These are phyloP conservation scores for Sporothrix phasma DNA, from an alignment of 2,329 filamentous ascomycete species.

Conservation along the genomic window DNA sequence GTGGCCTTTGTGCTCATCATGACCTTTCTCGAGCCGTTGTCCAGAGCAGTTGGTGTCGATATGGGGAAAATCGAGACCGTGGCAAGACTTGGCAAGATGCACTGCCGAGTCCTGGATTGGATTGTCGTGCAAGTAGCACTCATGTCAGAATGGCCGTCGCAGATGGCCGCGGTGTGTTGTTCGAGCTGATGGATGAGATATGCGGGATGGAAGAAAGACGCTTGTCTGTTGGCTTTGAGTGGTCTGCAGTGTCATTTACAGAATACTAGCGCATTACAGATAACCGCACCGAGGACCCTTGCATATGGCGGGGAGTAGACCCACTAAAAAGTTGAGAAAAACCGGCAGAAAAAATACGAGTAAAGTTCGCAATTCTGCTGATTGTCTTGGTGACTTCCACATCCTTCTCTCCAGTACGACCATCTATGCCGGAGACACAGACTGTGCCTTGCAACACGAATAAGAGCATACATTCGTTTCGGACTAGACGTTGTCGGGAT, in stretches of 20 bases:
- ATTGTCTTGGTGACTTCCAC: not conserved
- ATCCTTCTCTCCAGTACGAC: too few relatives aligned
- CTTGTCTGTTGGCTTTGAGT: not conserved
- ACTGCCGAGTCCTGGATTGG: not conserved
- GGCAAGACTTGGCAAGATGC: not conserved
- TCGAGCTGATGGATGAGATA: not conserved
- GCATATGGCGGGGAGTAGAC: not conserved
- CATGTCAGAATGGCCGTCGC: not conserved
- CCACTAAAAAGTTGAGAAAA: slow-evolving; percentile 11
- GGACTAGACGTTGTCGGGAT: not conserved
- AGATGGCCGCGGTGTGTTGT: not conserved
- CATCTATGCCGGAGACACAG: not conserved
- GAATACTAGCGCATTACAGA: not conserved
- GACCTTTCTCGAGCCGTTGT: not conserved
- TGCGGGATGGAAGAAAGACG: not conserved
- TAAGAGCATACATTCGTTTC: not conserved
- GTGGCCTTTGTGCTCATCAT: not conserved
- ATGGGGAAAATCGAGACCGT: not conserved
- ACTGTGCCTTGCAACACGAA: not conserved
- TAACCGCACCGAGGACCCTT: not conserved
- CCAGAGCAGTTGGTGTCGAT: not conserved
- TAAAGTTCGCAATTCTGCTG: not conserved
- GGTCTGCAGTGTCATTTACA: not conserved
- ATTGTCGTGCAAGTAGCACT: not conserved
- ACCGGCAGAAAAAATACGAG: slow-evolving; percentile 15